Evolutionary conservation across 306 rosid genomes (phyloP), one percentile per base, ranked within the genome.

Genomic region (Prunus campanulata): DNA sequence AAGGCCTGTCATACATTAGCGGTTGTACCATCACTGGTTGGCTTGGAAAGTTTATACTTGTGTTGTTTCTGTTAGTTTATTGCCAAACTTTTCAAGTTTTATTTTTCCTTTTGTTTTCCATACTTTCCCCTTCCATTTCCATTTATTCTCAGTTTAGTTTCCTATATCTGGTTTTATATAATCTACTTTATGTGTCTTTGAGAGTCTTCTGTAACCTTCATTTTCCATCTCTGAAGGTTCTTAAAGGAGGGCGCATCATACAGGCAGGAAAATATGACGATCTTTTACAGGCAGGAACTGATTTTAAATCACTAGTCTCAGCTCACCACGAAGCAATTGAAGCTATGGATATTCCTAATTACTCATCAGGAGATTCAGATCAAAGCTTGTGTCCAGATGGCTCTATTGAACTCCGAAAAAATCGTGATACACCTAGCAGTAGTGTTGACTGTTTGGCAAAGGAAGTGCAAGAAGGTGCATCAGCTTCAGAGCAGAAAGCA

Each of bases 271-370:
- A 91, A 83, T 96, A 92, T 80, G 99, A 96, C 67, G 93, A 92
- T 74, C 99, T 96, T 69, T 86, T 96, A 81, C 93, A 91, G 82
- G 98, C 98, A 67, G 99, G 99, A 78, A 92, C 99, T 49, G 99
- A 96, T 90, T 96, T 96, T 70, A 91, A 77, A 35, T 80, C 98
- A 49, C 88, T 96, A 81, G 98, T 96, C 74, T 86, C 91, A 68
- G 99, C 99, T 83, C 98, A 96, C 85, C 96, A 92, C 77, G 98
- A 96, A 73, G 99, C 99, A 78, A 96, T 96, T 76, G 99, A 96
- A 81, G 98, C 99, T 61, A 88, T 96, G 98, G 99, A 96, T 86
- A 89, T 96, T 69, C 99, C 93, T 75, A 66, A 72, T 86, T 94
- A 92, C 79, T 91, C 96, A 49, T 90, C 99, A 11, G 97, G 86